A percentile compares a stretch with the other conserved stretches of the same genome.
Evolutionary conservation across 139 green algal genomes (phyloP).

Genomic region (Tetratostichococcus sp.): DNA sequence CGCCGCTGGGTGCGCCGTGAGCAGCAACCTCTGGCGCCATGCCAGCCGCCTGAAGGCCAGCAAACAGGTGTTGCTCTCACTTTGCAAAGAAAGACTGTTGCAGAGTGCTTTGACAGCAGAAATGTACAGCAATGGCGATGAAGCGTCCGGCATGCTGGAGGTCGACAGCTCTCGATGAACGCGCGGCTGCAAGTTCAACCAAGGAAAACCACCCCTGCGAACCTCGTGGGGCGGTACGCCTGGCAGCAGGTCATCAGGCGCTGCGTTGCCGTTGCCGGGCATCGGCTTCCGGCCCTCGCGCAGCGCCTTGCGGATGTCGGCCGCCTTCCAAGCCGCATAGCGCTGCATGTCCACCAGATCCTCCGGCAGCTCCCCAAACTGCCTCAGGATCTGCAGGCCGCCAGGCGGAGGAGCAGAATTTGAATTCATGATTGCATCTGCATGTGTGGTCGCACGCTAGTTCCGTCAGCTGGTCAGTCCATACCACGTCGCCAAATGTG

Average conservation of each 20-base stretch:
- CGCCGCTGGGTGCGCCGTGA: too few relatives aligned
- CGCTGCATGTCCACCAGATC: constrained; percentile 75
- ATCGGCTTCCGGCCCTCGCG: constrained; percentile 64
- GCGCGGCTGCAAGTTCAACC: too few relatives aligned
- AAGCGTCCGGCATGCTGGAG: too few relatives aligned
- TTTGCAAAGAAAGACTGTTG: too few relatives aligned
- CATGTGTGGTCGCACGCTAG: too few relatives aligned
- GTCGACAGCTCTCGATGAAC: too few relatives aligned
- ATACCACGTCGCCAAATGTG: too few relatives aligned
- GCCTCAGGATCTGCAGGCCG: constrained; percentile 47
- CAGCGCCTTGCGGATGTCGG: constrained; percentile 82
- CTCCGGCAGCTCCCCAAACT: constrained; percentile 61
- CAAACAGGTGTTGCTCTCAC: too few relatives aligned
- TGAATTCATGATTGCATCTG: too few relatives aligned
- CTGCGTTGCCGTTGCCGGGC: constrained; percentile 19
- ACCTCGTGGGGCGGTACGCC: constrained; percentile 1
- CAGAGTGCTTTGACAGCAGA: too few relatives aligned
- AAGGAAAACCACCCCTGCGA: too few relatives aligned
- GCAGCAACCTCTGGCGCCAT: background rate
- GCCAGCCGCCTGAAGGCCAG: background rate
- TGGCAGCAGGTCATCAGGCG: constrained; percentile 8
- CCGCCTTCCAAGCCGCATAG: constrained; percentile 81
- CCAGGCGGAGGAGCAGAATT: background rate
- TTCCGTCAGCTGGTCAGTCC: background rate
- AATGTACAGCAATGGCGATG: too few relatives aligned